A percentile compares a stretch with the other conserved stretches of the same genome.
Conservation (phyloP, 768 basidiomycete species). For the Lactifluus hygrophoroides region DNA sequence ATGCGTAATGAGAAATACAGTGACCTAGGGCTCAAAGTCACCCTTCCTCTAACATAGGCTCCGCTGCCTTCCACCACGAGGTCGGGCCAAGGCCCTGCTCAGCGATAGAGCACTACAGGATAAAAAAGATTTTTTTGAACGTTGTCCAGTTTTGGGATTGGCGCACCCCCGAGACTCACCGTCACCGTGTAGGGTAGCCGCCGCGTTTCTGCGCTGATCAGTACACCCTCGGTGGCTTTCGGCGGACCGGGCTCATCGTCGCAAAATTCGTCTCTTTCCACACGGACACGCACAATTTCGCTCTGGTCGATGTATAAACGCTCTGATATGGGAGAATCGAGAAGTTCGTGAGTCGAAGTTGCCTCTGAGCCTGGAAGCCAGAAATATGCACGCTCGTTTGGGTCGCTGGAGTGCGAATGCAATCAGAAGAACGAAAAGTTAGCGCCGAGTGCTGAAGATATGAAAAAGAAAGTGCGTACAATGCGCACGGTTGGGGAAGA, state of each 20-base stretch:
- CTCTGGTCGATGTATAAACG: constrained; percentile 78
- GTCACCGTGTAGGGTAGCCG: constrained; percentile 62
- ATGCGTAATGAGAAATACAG: too few species aligned
- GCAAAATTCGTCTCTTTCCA: constrained; percentile 75
- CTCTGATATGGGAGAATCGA: constrained; percentile 55
- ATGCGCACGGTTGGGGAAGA: constrained; percentile 74
- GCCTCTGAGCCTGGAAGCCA: constrained; percentile 60
- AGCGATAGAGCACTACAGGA: constrained; percentile 61
- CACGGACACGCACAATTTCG: constrained; percentile 67
- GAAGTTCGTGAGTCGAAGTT: constrained; percentile 48
- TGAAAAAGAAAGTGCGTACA: constrained; percentile 38
- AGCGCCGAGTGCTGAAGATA: not conserved
- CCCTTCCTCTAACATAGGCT: constrained; percentile 34
- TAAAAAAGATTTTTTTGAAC: not conserved
- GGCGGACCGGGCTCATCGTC: constrained; percentile 84
- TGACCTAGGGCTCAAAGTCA: too few species aligned
- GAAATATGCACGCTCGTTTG: constrained; percentile 77
- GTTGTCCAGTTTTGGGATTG: too few species aligned
- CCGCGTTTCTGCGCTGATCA: constrained; percentile 39
- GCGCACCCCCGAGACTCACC: constrained; percentile 33
- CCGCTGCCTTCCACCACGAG: constrained; percentile 61
- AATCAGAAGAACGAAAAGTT: too few species aligned
- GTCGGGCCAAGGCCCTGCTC: constrained; percentile 76
- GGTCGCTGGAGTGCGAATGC: constrained; percentile 41
- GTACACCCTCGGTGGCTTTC: constrained; percentile 62